phyloP scores from a whole-genome alignment of 192 early-diverging fungal species.

The Bifiguratus adelaidae region DNA sequence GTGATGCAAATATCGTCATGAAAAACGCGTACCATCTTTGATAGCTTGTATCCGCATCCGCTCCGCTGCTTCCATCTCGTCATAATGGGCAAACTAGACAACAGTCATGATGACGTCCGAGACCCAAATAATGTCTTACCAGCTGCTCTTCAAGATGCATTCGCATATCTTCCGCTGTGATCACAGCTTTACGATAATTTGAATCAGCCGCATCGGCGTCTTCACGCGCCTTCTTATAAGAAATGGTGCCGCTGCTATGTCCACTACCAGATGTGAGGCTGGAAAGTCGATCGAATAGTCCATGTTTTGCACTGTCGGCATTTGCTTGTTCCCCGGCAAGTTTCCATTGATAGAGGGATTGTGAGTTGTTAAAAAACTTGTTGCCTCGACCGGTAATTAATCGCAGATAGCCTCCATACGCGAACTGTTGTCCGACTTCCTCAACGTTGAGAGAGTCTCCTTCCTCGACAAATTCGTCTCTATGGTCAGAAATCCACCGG shows the following conservation, averaged over 20 bases:
- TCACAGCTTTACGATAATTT: conserved; percentile 51
- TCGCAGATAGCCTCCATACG: conserved; percentile 48
- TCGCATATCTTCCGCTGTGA: conserved; percentile 51
- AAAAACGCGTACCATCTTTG: conserved; percentile 26
- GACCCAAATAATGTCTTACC: conserved; percentile 12
- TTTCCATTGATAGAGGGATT: conserved; percentile 66
- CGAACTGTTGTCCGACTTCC: conserved; percentile 65
- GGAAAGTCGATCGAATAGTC: conserved; percentile 6
- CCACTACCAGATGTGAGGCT: conserved; percentile 6
- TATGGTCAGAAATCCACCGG: too few relatives aligned
- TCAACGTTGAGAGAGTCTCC: too few relatives aligned
- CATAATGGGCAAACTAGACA: conserved; percentile 38
- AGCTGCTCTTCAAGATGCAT: conserved; percentile 58
- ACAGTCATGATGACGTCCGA: too few relatives aligned
- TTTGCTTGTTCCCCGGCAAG: conserved; percentile 29
- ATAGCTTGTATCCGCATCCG: conserved; percentile 31
- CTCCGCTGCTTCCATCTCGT: conserved; percentile 35
- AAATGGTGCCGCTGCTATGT: background rate
- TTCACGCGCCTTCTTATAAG: conserved; percentile 35
- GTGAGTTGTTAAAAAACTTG: conserved; percentile 49
- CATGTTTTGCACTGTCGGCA: conserved; percentile 12
- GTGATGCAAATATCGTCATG: background rate
- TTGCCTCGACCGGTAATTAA: conserved; percentile 58
- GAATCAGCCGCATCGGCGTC: conserved; percentile 60
- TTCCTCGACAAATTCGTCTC: too few relatives aligned